Percentiles rank a stretch among this genome's conserved stretches.
Evolutionary conservation across 805 yeast species (phyloP).

Genomic region (Candida golubevii): DNA sequence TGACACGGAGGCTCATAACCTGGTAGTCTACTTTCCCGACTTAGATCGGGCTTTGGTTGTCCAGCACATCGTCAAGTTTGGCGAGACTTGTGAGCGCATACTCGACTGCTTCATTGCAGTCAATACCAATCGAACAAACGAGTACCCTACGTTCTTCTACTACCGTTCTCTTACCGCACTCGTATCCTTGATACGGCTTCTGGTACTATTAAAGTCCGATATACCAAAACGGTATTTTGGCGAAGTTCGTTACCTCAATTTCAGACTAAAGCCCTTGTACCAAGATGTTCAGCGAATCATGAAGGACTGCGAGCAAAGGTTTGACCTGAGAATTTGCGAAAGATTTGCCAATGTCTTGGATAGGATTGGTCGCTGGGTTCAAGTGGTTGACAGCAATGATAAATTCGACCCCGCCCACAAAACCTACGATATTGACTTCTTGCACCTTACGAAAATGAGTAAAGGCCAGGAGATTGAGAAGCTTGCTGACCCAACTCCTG

Average conservation of each 20-base stretch:
- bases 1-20: not conserved
- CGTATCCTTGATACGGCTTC: constrained; percentile 43
- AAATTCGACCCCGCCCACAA: not conserved
- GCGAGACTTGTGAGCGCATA: constrained; percentile 43
- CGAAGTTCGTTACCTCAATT: not conserved
- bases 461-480: constrained; percentile 29
- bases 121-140: constrained; percentile 31
- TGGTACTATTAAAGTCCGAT: constrained; percentile 40
- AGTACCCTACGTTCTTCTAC: constrained; percentile 49
- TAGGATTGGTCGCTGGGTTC: constrained; percentile 22
- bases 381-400: constrained; percentile 5
- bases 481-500: not conserved
- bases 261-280: constrained; percentile 7
- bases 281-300: constrained; percentile 3
- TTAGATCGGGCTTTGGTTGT: constrained; percentile 17
- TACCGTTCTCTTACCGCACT: constrained; percentile 52
- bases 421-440: constrained; percentile 15
- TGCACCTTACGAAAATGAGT: constrained; percentile 27
- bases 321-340: constrained; percentile 8
- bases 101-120: constrained; percentile 42
- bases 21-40: not conserved
- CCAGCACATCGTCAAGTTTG: constrained; percentile 38
- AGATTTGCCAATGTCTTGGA: constrained; percentile 17
- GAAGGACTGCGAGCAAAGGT: not conserved
- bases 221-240: constrained; percentile 3